Percentiles rank a stretch among this genome's conserved stretches.
Evolutionary conservation across 306 rosid genomes (phyloP).

Genomic region (Corylus heterophylla): DNA sequence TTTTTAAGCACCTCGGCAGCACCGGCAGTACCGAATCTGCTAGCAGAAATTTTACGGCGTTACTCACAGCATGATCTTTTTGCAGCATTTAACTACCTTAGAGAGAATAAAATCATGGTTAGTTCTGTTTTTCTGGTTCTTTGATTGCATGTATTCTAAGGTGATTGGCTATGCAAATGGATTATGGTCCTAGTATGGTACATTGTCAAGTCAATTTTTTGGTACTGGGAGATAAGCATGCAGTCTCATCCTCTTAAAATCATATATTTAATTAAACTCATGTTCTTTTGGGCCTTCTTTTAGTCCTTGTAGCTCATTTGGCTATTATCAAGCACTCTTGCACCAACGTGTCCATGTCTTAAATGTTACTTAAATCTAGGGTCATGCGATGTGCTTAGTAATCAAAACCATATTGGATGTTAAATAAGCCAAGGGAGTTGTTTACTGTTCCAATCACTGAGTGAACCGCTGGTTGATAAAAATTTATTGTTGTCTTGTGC

Average conservation of each 20-base stretch:
- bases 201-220: conserved; percentile 11
- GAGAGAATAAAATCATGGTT: conserved; percentile 84
- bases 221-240: not conserved
- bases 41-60: conserved; percentile 77
- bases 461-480: not conserved
- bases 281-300: not conserved
- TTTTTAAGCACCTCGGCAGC: conserved; percentile 76
- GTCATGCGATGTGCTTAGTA: not conserved
- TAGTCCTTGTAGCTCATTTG: not conserved
- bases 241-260: not conserved
- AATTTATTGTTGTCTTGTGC: not conserved
- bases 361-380: not conserved
- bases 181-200: conserved; percentile 17
- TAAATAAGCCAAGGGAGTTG: not conserved
- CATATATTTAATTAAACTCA: not conserved
- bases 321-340: not conserved
- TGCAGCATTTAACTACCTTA: conserved; percentile 93
- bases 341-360: not conserved
- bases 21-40: conserved; percentile 62
- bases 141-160: conserved; percentile 14
- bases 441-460: too few relatives aligned
- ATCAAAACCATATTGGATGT: not conserved
- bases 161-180: conserved; percentile 19
- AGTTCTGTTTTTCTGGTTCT: conserved; percentile 24
- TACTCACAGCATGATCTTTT: conserved; percentile 91